These are phyloP conservation scores for Pyrenula aspistea DNA, from an alignment of 495 filamentous ascomycete genomes.

Conservation along the genomic window DNA sequence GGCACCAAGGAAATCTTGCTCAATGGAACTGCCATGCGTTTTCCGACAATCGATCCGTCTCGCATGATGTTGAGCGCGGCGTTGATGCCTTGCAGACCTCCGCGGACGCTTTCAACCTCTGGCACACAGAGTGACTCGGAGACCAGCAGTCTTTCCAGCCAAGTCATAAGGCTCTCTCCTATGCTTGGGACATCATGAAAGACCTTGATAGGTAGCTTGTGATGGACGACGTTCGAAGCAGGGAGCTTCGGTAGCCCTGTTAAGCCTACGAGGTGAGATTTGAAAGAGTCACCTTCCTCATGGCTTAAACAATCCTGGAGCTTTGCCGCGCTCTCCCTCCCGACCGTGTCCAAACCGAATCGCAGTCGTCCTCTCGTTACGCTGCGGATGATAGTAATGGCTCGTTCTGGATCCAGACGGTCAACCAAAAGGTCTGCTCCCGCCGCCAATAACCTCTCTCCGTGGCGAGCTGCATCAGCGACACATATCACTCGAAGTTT, in stretches of 20 bases:
- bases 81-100: conserved; percentile 51
- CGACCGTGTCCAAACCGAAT: conserved; percentile 52
- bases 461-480: conserved; percentile 50
- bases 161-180: conserved; percentile 41
- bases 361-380: conserved; percentile 40
- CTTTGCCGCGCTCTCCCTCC: conserved; percentile 40
- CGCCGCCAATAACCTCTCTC: conserved; percentile 35
- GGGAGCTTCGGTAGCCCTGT: conserved; percentile 46
- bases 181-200: conserved; percentile 49
- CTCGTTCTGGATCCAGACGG: conserved; percentile 43
- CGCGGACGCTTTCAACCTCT: conserved; percentile 44
- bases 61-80: conserved; percentile 45
- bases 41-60: conserved; percentile 42
- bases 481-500: conserved; percentile 46
- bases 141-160: conserved; percentile 47
- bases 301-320: conserved; percentile 33
- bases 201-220: conserved; percentile 56
- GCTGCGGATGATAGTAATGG: conserved; percentile 45
- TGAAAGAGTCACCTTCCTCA: conserved; percentile 8
- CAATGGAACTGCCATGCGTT: conserved; percentile 44
- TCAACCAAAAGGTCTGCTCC: conserved; percentile 51
- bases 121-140: conserved; percentile 35
- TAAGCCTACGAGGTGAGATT: conserved; percentile 47
- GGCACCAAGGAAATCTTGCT: conserved; percentile 1
- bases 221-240: conserved; percentile 31